Evolutionary conservation across 176 grass and related monocot species (phyloP).

Genomic region (Phoenix roebelenii): DNA sequence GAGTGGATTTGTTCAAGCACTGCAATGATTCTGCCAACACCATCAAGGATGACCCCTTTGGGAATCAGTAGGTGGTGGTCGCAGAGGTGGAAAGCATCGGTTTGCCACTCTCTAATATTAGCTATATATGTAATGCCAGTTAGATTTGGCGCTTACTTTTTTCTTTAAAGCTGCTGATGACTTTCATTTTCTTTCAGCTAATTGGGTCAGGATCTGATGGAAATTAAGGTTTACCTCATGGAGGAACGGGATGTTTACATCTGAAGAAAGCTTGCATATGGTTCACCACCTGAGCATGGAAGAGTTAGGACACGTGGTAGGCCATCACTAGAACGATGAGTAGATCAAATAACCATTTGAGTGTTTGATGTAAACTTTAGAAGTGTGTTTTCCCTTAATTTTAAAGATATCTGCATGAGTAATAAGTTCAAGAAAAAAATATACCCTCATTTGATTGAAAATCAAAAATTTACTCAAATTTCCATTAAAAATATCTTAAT

Average conservation of each 20-base stretch:
- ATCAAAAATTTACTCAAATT: no score
- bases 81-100: not conserved
- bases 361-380: no score
- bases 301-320: not conserved
- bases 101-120: not conserved
- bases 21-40: constrained; percentile 16
- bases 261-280: constrained; percentile 38
- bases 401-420: no score
- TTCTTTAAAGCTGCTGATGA: not conserved
- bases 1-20: constrained; percentile 34
- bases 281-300: not conserved
- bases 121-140: no score
- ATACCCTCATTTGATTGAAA: no score
- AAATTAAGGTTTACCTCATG: constrained; percentile 23
- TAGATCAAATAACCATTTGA: no score
- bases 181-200: constrained; percentile 8
- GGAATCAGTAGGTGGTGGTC: constrained; percentile 20
- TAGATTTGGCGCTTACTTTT: not conserved
- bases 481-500: no score
- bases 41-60: constrained; percentile 47
- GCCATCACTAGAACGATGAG: not conserved
- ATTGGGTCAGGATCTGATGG: not conserved
- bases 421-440: no score
- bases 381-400: no score
- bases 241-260: constrained; percentile 39